A percentile compares a stretch with the other conserved stretches of the same genome.
phyloP scores from a whole-genome alignment of 768 basidiomycete species.

The Naganishia vishniacii region DNA sequence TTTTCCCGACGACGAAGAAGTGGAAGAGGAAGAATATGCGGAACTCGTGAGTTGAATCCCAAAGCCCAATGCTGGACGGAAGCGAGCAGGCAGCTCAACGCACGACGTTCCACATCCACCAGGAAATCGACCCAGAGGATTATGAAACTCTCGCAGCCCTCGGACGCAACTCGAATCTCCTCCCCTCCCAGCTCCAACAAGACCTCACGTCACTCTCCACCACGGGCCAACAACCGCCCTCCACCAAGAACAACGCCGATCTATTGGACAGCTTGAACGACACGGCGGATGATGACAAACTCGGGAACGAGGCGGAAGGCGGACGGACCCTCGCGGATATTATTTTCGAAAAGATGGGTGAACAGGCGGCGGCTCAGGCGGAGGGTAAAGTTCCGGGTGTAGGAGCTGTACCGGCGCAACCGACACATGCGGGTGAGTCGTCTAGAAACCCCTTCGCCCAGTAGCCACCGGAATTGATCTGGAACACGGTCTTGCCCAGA shows the following conservation, averaged over 20 bases:
- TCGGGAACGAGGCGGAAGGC: constrained; percentile 25
- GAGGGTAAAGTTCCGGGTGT: constrained; percentile 14
- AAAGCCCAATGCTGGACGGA: no score
- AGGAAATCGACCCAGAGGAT: constrained; percentile 83
- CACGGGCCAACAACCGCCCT: constrained; percentile 54
- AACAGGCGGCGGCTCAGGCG: constrained; percentile 53
- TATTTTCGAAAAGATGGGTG: constrained; percentile 89
- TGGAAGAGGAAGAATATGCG: constrained; percentile 50
- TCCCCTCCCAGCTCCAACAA: constrained; percentile 20
- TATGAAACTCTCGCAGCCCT: constrained; percentile 69
- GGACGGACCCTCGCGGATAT: constrained; percentile 76
- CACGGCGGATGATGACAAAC: constrained; percentile 18
- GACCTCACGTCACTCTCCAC: constrained; percentile 56
- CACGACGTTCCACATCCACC: no score
- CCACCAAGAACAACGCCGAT: constrained; percentile 4
- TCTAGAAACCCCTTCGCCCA: no score
- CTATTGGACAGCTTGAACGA: constrained; percentile 9
- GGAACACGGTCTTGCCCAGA: constrained; percentile 24
- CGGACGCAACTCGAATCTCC: constrained; percentile 21
- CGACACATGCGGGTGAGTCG: constrained; percentile 20
- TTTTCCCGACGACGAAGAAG: constrained; percentile 37
- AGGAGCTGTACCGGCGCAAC: constrained; percentile 20
- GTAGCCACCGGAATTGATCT: no score
- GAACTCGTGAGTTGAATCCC: constrained; percentile 53
- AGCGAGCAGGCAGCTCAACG: no score